Evolutionary conservation across 352 stramenopile genomes (phyloP), one percentile per base, ranked within the genome.

Genomic region (Thalassiosira mediterranea): DNA sequence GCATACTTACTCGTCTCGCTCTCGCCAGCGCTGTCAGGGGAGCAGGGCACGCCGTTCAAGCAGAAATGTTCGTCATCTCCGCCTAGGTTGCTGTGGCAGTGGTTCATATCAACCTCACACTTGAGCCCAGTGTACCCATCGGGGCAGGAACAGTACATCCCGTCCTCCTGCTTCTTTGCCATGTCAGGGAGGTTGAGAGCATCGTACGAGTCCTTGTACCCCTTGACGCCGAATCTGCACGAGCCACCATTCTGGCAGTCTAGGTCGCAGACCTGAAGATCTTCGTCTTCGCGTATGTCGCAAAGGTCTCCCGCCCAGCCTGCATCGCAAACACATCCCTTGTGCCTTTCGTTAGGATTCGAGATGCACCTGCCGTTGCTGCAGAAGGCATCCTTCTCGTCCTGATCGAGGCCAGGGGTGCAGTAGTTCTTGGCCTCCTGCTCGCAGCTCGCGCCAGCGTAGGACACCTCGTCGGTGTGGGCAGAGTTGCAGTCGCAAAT

Each of bases 71-170:
- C 53, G 0, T 69, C 37, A 15, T 59, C 29, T 1, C 17, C 40
- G 19, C 23, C 17, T 2, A 25, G 53, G 58, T 59, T 28, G 23
- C 28, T 53, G 19, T 70, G 62, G 19, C 71, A 80, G 38, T 80
- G 56, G 37, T 60, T 65, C 11, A 80, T 62, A 1, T 79, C 62
- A 57, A 79, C 69, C 42, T 88, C 81, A 40, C 81, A 88, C 48
- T 81, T 64, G 17, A 88, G 51, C 51, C 81, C 79, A 3, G 75
- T 82, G 46, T 59, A 85, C 17, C 75, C 75, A 17, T 31, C 37
- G 8, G 76, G 76, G 47, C 81, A 88, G 10, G 54, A 73, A 26
- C 81, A 88, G 42, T 88, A 81, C 76, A 86, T 86, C 38, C 76
- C 72, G 49, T 75, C 31, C 3, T 74, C 54, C 4, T 77, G 54